Evolutionary conservation across 768 basidiomycete species (phyloP).

Genomic region (Collybia nuda): DNA sequence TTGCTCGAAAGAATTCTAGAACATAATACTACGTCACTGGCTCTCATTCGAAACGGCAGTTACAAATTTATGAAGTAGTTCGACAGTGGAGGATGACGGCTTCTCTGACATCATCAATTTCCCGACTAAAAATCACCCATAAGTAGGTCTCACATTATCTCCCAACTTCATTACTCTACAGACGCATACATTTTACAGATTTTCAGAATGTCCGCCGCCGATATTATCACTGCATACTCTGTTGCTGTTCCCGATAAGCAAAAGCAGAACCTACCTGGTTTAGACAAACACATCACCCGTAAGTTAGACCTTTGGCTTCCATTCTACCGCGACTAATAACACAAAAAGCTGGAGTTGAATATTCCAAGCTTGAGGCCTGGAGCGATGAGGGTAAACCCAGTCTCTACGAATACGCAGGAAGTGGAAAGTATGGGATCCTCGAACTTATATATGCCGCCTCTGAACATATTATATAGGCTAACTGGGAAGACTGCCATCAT

Average conservation of each 20-base stretch:
- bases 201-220: slow-evolving; percentile 21
- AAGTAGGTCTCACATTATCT: too few relatives aligned
- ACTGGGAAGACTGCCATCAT: slow-evolving; percentile 34
- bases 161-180: too few relatives aligned
- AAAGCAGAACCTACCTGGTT: slow-evolving; percentile 46
- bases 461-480: slow-evolving; percentile 15
- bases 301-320: slow-evolving; percentile 19
- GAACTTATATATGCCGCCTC: neutral
- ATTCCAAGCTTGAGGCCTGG: slow-evolving; percentile 45
- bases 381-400: slow-evolving; percentile 50
- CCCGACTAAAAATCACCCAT: too few relatives aligned
- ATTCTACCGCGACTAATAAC: neutral
- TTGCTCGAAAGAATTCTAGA: too few relatives aligned
- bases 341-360: slow-evolving; percentile 30
- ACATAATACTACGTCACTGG: too few relatives aligned
- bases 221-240: slow-evolving; percentile 33
- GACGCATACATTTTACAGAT: too few relatives aligned
- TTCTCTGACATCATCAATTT: too few relatives aligned
- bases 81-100: too few relatives aligned
- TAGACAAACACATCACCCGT: slow-evolving; percentile 49
- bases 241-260: slow-evolving; percentile 38
- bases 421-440: slow-evolving; percentile 34
- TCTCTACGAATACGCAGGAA: slow-evolving; percentile 50
- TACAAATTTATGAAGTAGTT: too few relatives aligned
- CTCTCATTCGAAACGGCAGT: too few relatives aligned